Base-by-base conservation (phyloP, 805 yeast genomes). In the Candida ortonii region DNA sequence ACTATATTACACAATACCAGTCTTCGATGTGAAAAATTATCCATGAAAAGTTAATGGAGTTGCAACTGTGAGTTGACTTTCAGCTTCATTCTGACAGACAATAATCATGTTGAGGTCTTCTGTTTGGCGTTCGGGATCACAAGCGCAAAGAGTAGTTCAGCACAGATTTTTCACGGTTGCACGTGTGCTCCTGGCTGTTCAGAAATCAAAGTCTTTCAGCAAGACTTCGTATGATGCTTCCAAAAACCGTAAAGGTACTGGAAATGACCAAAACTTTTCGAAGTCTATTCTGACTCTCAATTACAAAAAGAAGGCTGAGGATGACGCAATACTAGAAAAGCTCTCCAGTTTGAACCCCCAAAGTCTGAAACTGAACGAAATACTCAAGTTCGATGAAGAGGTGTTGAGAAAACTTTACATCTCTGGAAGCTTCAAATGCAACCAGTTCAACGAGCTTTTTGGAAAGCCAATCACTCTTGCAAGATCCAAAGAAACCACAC, bases 401-500 rank as follows among this genome's bases (percentile, higher is more conserved):
- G 64, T 68, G 12, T 62, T 71, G 39, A 55, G 62, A 35, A 59
- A 62, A 29, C 62, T 85, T 43, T 59, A 62, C 21, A 65, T 67
- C 25, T 57, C 80, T 36, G 89, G 88, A 15, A 62, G 82, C 0
- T 84, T 84, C 61, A 74, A 76, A 48, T 78, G 77, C 41, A 68
- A 67, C 44, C 95, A 86, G 59, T 76, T 69, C 54, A 72, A 76
- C 46, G 95, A 85, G 56, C 52, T 82, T 25, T 82, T 78, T 55
- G 54, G 65, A 22, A 65, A 65, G 23, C 89, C 88, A 16, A 55
- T 80, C 3, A 65, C 86, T 1, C 53, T 85, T 40, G 64, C 79
- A 3, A 74, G 83, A 46, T 55, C 67, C 21, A 67, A 66, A 30
- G 71, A 83, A 25, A 58, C 69, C 5, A 39, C 52, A 13, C 50